Base-by-base conservation (phyloP, 345 rosid genomes). In the Heritiera littoralis region DNA sequence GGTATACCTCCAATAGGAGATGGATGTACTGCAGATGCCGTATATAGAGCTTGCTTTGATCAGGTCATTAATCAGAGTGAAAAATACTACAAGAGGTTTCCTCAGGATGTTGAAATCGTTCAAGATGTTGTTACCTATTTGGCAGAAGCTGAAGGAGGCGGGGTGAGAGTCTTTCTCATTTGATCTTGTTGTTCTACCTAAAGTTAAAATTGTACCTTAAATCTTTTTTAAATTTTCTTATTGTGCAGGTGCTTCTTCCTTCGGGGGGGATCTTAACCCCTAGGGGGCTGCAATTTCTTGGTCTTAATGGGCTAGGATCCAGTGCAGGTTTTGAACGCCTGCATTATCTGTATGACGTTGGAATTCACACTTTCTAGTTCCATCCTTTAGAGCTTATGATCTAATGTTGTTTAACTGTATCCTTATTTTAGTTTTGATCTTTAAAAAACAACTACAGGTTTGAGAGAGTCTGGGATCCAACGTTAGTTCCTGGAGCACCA, bases 391-490 rank as follows among this genome's bases (percentile, higher is more conserved):
- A 32, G 45, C 14, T 72, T 23, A 49, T 43, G 7, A 20, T 14
- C 20, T 69, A 48, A 20, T 46, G 46, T 66, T 55, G 40, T 32
- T 64, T 56, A 59, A 32, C 32, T 74, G 76, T 64, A 77, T 79
- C 18, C 41, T 23, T 2, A 28, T 55, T 66, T 80, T 48, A 60
- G n/a, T 81, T 55, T 75, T 45, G 71, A 46, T 40, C 35, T 79
- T 72, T 78, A 56, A 70, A 56, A 0, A 8, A 61, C 45, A 48
- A 46, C 28, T 23, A 23, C 70, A 96, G 99, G 92, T 80, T 96
- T 81, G 97, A 96, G 89, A 91, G 92, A 81, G 94, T 84, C 11
- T 96, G 99, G 98, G 98, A 96, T 89, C 98, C 99, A 28, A 61
- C 84, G 35, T 78, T 94, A 84, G 92, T 94, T 81, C 87, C 92